phyloP scores from a whole-genome alignment of 257 asterid species.

The Jacaranda mimosifolia region DNA sequence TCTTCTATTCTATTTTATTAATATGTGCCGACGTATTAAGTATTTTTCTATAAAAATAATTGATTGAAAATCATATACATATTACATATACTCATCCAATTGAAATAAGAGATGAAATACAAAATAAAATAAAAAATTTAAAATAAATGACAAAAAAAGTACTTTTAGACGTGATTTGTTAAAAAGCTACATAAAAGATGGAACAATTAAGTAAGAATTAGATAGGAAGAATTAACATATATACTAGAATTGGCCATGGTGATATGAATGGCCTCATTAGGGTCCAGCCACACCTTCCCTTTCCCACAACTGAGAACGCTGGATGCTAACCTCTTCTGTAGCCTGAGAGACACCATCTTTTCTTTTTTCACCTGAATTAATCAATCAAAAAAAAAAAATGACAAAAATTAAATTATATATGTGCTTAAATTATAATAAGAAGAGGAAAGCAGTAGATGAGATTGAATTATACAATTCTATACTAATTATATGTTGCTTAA shows the following conservation, averaged over 20 bases:
- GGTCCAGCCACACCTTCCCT: conserved; percentile 49
- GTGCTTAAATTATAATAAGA: neutral
- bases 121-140: no score
- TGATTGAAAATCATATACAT: no score
- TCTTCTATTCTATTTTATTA: no score
- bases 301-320: conserved; percentile 40
- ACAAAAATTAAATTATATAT: neutral
- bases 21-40: no score
- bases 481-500: neutral
- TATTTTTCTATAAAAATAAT: no score
- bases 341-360: conserved; percentile 39
- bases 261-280: conserved; percentile 39
- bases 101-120: no score
- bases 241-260: conserved; percentile 48
- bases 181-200: no score
- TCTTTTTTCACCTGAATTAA: neutral
- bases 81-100: no score
- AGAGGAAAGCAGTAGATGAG: neutral
- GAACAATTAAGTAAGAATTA: neutral
- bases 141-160: no score
- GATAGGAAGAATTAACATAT: neutral
- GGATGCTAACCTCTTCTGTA: conserved; percentile 41
- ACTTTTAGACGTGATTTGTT: no score
- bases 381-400: neutral
- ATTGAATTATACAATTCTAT: neutral